phyloP scores from a whole-genome alignment of 2,329 filamentous ascomycete species.

The Sporothrix sp. region DNA sequence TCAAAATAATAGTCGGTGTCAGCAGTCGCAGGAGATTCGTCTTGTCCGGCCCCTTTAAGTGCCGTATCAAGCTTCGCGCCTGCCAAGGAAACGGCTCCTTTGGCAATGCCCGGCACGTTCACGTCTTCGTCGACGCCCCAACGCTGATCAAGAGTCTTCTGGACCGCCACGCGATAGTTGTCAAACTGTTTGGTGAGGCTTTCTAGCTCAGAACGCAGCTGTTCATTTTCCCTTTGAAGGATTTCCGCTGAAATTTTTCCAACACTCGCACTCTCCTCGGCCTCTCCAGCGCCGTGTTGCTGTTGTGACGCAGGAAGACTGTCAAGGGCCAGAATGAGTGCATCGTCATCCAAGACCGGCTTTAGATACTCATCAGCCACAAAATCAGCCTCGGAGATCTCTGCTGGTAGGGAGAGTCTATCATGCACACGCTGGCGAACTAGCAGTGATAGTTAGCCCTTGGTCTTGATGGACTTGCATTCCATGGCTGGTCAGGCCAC shows the following conservation, averaged over 20 bases:
- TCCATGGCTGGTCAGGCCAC: neutral
- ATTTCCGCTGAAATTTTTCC: slow-evolving; percentile 9
- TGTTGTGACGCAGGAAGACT: slow-evolving; percentile 46
- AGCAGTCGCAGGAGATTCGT: slow-evolving; percentile 23
- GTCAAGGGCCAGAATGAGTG: slow-evolving; percentile 76
- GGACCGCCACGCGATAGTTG: slow-evolving; percentile 55
- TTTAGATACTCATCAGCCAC: slow-evolving; percentile 73
- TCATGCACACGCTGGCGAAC: slow-evolving; percentile 40
- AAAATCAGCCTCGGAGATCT: slow-evolving; percentile 53
- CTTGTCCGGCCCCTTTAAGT: slow-evolving; percentile 22
- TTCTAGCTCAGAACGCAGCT: slow-evolving; percentile 53
- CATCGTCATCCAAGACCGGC: slow-evolving; percentile 81
- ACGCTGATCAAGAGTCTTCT: slow-evolving; percentile 56
- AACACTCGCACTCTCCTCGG: neutral
- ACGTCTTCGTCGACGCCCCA: slow-evolving; percentile 46
- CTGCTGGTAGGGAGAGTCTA: slow-evolving; percentile 38
- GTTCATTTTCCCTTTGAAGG: slow-evolving; percentile 39
- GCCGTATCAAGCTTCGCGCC: neutral
- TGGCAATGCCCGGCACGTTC: too few relatives aligned
- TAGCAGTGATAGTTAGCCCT: slow-evolving; percentile 17
- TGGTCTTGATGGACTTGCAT: neutral
- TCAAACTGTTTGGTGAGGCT: slow-evolving; percentile 51
- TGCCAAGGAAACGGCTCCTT: neutral
- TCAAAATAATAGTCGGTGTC: slow-evolving; percentile 46
- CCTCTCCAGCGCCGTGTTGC: slow-evolving; percentile 29